Base-by-base conservation (phyloP, 1,139 yeast genomes). In the Wickerhamomyces sp. region DNA sequence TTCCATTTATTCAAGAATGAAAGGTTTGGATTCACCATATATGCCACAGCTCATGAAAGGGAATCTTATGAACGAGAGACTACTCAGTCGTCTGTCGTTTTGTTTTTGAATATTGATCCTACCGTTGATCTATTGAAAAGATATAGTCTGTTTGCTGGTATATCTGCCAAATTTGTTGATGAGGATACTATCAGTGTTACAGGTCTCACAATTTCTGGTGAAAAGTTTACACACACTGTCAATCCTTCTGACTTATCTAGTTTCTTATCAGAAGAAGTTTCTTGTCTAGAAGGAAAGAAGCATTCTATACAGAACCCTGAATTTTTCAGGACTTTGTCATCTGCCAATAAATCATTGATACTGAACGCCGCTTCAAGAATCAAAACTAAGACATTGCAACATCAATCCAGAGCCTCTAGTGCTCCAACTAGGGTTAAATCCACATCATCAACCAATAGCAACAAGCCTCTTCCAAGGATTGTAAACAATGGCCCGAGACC, bases 41-140 rank as follows among this genome's bases (percentile, higher is more conserved):
- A 80, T 62, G 81, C 86, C 14, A 82, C 95, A 0, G 97, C 96
- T 1, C 96, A 91, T 59, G 94, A 84, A 54, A 57, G 71, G 5
- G 63, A 70, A 2, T 73, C 78, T 2, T 90, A 89, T 57, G 63
- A 64, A 11, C 65, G 65, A 9, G 98, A 91, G 60, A 68, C 65
- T 4, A 67, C 76, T 33, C 78, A 74, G 53, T 76, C 91, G 0
- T 82, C 83, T 1, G 71, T 87, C 52, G 80, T 81, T 0, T 61
- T 91, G 14, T 78, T 85, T 50, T 69, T 90, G 52, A 89, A 88
- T 57, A 71, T 71, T 45, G 61, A 64, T 7, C 67, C 73, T 3
- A 60, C 68, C 18, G 50, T 58, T 23, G 54, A 61, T 0, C 44
- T 69, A 1, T 58, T 82, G 23, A 54, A 60, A 1, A 58, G 64